These are phyloP conservation scores for Populus davidiana DNA, from an alignment of 345 rosid species.

Conservation along the genomic window DNA sequence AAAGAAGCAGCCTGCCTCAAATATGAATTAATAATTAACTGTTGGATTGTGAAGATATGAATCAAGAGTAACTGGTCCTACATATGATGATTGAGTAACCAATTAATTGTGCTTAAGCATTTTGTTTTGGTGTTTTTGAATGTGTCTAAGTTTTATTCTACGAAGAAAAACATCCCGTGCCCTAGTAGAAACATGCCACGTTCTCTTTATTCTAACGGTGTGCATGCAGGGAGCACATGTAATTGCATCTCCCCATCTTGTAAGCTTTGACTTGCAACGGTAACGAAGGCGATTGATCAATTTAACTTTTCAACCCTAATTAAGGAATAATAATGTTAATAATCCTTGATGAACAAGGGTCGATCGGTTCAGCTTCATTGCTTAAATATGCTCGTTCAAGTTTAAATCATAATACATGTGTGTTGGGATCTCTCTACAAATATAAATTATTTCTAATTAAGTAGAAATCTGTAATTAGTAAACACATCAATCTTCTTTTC, in stretches of 20 bases:
- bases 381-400: neutral
- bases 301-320: neutral
- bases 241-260: slow-evolving; percentile 10
- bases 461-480: too few species aligned
- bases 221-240: neutral
- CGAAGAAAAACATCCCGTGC: slow-evolving; percentile 15
- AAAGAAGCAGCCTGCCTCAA: slow-evolving; percentile 6
- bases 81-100: slow-evolving; percentile 7
- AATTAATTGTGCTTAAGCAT: neutral
- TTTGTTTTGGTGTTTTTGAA: slow-evolving; percentile 1
- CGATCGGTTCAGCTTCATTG: neutral
- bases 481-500: neutral
- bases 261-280: slow-evolving; percentile 23
- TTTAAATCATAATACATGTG: too few species aligned
- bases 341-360: neutral
- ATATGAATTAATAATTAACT: neutral
- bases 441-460: too few species aligned
- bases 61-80: neutral
- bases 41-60: neutral
- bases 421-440: too few species aligned
- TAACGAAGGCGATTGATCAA: neutral
- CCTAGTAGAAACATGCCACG: slow-evolving; percentile 4
- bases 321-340: neutral
- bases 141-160: slow-evolving; percentile 7
- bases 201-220: slow-evolving; percentile 13